Evolutionary conservation across 768 basidiomycete genomes (phyloP).

Genomic region (Pisolithus orientalis): DNA sequence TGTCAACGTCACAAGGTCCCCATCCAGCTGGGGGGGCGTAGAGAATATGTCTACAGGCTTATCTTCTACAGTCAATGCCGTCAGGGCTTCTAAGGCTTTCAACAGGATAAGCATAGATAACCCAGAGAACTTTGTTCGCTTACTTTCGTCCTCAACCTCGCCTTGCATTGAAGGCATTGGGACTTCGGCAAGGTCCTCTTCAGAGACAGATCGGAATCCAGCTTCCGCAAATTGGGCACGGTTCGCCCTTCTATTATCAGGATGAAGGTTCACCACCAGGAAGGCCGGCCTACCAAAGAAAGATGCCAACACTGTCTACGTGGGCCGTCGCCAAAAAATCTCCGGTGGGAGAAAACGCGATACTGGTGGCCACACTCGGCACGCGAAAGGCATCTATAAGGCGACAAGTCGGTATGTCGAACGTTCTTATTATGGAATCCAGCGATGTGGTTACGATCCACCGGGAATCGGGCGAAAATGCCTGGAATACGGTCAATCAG

Average conservation of each 20-base stretch:
- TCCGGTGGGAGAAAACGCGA: slow-evolving; percentile 90
- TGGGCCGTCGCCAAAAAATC: slow-evolving; percentile 96
- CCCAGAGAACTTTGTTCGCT: slow-evolving; percentile 7
- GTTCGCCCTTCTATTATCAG: slow-evolving; percentile 64
- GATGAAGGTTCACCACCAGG: not conserved
- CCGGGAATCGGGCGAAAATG: slow-evolving; percentile 91
- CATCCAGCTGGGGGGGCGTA: slow-evolving; percentile 84
- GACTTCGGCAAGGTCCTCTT: slow-evolving; percentile 66
- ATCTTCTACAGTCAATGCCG: slow-evolving; percentile 56
- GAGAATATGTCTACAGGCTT: slow-evolving; percentile 64
- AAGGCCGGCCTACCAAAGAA: slow-evolving; percentile 67
- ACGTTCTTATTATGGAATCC: slow-evolving; percentile 90
- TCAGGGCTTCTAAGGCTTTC: slow-evolving; percentile 65
- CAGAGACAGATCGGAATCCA: slow-evolving; percentile 70
- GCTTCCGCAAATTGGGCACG: slow-evolving; percentile 90
- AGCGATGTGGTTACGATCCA: slow-evolving; percentile 88
- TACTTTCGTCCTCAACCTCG: slow-evolving; percentile 73
- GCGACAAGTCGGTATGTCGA: slow-evolving; percentile 89
- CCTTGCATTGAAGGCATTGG: slow-evolving; percentile 83
- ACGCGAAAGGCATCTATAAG: slow-evolving; percentile 92
- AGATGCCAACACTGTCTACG: slow-evolving; percentile 89
- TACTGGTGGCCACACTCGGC: slow-evolving; percentile 78
- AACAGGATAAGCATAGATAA: slow-evolving; percentile 4
- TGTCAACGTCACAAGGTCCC: slow-evolving; percentile 89
- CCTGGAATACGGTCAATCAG: slow-evolving; percentile 36